A percentile compares a stretch with the other conserved stretches of the same genome.
Evolutionary conservation across 805 yeast species (phyloP).

Genomic region (Lipomyces japonicus): DNA sequence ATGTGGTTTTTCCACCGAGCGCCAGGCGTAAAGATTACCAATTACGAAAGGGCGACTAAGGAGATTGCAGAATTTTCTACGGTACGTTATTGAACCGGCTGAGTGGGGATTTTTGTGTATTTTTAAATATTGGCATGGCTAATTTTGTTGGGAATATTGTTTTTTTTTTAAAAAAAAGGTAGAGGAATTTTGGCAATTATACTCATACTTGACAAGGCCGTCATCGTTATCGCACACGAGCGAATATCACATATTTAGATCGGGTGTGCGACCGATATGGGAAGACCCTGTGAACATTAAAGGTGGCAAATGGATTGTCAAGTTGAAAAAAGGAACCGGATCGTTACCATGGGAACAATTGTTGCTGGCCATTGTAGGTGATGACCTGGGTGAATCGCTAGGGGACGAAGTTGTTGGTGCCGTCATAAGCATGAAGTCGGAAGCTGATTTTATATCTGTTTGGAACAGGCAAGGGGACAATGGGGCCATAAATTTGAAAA

Average conservation of each 20-base stretch:
- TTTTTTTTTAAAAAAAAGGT: constrained; percentile 41
- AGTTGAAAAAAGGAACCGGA: constrained; percentile 53
- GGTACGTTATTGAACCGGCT: too few relatives aligned
- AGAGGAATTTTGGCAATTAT: constrained; percentile 98
- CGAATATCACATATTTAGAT: constrained; percentile 94
- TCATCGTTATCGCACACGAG: constrained; percentile 83
- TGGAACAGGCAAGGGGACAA: constrained; percentile 50
- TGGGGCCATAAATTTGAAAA: constrained; percentile 34
- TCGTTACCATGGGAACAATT: constrained; percentile 41
- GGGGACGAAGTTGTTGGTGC: constrained; percentile 50
- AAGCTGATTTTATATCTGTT: constrained; percentile 51
- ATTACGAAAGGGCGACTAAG: constrained; percentile 88
- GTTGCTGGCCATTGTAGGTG: constrained; percentile 48
- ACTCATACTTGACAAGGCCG: constrained; percentile 86
- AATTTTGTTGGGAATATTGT: neutral
- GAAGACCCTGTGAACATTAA: constrained; percentile 80
- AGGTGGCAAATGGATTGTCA: constrained; percentile 93
- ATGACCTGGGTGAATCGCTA: constrained; percentile 44
- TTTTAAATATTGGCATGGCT: too few relatives aligned
- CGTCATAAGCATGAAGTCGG: constrained; percentile 55
- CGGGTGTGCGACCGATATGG: constrained; percentile 97
- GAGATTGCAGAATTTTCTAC: constrained; percentile 86
- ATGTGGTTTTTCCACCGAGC: constrained; percentile 94
- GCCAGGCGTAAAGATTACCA: constrained; percentile 59
- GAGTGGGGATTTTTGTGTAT: too few relatives aligned